These are phyloP conservation scores for Stemphylium lycopersici DNA, from an alignment of 2,329 filamentous ascomycete species.

Conservation along the genomic window DNA sequence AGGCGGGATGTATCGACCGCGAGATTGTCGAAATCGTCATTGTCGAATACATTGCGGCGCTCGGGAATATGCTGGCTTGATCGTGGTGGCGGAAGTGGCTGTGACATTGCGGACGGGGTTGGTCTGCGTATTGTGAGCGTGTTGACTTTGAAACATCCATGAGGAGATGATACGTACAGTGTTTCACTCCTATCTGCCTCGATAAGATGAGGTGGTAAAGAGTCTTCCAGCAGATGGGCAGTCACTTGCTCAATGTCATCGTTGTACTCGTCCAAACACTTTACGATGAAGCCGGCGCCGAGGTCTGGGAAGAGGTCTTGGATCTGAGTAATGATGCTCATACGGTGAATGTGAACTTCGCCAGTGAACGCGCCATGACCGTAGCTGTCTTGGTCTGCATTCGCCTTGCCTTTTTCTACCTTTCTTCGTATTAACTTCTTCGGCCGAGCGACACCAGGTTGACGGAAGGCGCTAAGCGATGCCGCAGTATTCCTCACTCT, in stretches of 20 bases:
- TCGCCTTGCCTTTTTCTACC: constrained; percentile 70
- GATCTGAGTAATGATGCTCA: constrained; percentile 87
- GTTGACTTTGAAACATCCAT: neutral
- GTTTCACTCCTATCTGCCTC: constrained; percentile 68
- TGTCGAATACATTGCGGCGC: constrained; percentile 76
- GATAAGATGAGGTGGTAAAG: constrained; percentile 72
- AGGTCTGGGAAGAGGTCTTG: constrained; percentile 92
- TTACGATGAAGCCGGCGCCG: constrained; percentile 80
- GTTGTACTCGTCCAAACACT: constrained; percentile 77
- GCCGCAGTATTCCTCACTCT: constrained; percentile 67
- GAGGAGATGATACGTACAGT: constrained; percentile 52
- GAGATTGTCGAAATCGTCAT: constrained; percentile 75
- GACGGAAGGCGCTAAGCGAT: constrained; percentile 64
- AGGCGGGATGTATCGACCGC: constrained; percentile 69
- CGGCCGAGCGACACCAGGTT: constrained; percentile 59
- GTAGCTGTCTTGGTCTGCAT: constrained; percentile 43
- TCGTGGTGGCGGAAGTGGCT: constrained; percentile 60
- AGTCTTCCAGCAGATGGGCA: constrained; percentile 79
- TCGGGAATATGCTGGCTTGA: constrained; percentile 63
- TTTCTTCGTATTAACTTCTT: constrained; percentile 62
- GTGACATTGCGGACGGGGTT: constrained; percentile 14
- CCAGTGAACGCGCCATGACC: constrained; percentile 45
- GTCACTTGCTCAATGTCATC: constrained; percentile 81
- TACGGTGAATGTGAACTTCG: constrained; percentile 75
- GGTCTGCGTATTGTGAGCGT: constrained; percentile 29